Evolutionary conservation across 2,329 filamentous ascomycete species (phyloP).

Genomic region (Hymenoscyphus scutula): DNA sequence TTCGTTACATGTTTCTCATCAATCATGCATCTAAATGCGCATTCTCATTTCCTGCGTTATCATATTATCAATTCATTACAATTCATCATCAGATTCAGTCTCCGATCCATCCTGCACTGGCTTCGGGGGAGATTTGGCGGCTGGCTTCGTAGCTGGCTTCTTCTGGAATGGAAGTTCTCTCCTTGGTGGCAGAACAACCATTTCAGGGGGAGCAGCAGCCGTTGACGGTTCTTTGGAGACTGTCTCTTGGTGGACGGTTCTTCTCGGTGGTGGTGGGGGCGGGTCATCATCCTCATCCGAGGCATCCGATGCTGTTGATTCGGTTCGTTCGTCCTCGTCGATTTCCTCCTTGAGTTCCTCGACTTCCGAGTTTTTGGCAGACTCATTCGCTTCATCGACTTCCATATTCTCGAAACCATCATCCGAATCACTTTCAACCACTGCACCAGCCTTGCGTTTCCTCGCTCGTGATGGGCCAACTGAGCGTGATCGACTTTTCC

Average conservation of each 20-base stretch:
- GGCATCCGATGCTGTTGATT: constrained; percentile 27
- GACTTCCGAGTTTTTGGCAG: constrained; percentile 20
- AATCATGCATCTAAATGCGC: background rate
- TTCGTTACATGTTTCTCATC: no score
- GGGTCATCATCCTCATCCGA: constrained; percentile 17
- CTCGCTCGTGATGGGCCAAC: constrained; percentile 40
- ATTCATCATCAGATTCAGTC: constrained; percentile 34
- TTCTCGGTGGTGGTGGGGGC: constrained; percentile 4
- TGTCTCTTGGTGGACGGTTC: background rate
- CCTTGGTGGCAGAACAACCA: constrained; percentile 4
- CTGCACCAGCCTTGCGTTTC: constrained; percentile 49
- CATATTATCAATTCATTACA: constrained; percentile 21
- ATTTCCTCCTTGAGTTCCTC: no score
- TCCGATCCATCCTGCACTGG: constrained; percentile 27
- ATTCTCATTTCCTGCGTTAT: background rate
- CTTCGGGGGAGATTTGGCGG: constrained; percentile 3
- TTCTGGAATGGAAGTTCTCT: constrained; percentile 23
- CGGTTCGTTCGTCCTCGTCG: constrained; percentile 23
- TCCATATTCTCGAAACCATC: constrained; percentile 53
- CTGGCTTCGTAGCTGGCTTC: constrained; percentile 19
- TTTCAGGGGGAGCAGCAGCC: constrained; percentile 11
- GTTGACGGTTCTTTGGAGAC: constrained; percentile 16
- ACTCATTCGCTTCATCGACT: constrained; percentile 39
- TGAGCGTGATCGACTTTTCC: constrained; percentile 14
- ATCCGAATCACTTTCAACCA: constrained; percentile 39